A percentile compares a stretch with the other conserved stretches of the same genome.
These are phyloP conservation scores for Glycine tomentella DNA, from an alignment of 306 rosid genomes.

Conservation along the genomic window DNA sequence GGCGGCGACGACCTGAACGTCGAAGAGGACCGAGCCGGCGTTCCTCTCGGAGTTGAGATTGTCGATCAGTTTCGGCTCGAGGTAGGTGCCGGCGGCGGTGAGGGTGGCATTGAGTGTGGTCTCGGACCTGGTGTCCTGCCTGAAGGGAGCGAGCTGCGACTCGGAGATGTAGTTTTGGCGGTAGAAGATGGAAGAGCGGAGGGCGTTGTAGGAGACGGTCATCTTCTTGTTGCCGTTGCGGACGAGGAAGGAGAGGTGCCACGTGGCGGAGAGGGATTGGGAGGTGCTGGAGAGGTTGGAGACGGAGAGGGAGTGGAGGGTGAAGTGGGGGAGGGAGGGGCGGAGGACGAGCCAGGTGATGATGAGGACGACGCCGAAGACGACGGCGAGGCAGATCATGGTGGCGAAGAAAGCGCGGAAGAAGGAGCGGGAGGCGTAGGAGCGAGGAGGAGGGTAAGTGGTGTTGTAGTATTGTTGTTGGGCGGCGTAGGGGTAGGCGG, in stretches of 20 bases:
- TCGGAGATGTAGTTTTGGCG: constrained; percentile 39
- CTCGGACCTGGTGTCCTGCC: constrained; percentile 54
- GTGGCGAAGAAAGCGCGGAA: constrained; percentile 70
- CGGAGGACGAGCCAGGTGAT: constrained; percentile 86
- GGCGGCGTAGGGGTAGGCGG: constrained; percentile 62
- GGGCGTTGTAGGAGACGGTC: constrained; percentile 57
- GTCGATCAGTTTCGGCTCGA: constrained; percentile 4
- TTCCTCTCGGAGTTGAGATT: constrained; percentile 52
- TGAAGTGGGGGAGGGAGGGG: constrained; percentile 73
- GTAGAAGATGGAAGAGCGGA: constrained; percentile 54
- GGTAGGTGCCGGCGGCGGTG: constrained; percentile 50
- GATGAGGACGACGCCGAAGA: constrained; percentile 58
- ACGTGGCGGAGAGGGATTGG: constrained; percentile 64
- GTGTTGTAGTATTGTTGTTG: constrained; percentile 49
- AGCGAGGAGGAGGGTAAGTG: constrained; percentile 17
- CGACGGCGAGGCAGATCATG: constrained; percentile 62
- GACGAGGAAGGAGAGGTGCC: constrained; percentile 61
- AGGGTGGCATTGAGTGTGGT: constrained; percentile 56
- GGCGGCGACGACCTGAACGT: constrained; percentile 57
- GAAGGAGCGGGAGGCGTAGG: constrained; percentile 47
- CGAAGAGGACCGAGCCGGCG: constrained; percentile 51
- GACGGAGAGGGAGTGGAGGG: constrained; percentile 59
- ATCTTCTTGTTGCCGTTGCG: constrained; percentile 79
- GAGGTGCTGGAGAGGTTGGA: constrained; percentile 56
- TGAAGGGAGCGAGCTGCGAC: constrained; percentile 61